These are phyloP conservation scores for Paecilomyces formosus DNA, from an alignment of 2,329 filamentous ascomycete genomes.

Conservation along the genomic window DNA sequence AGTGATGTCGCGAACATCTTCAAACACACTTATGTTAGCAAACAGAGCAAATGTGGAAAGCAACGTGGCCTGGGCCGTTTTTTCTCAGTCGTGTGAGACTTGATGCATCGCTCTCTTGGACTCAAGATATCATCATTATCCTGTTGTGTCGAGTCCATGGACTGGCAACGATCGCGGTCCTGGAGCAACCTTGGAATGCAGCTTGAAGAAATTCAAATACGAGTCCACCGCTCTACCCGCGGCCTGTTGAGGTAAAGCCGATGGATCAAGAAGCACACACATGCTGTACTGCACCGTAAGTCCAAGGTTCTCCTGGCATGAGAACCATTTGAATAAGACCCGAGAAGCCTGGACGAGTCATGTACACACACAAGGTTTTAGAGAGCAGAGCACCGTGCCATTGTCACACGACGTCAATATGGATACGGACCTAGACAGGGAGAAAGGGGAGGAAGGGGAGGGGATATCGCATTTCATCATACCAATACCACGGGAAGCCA, in stretches of 20 bases:
- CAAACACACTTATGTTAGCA: slow-evolving; percentile 66
- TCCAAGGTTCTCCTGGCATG: slow-evolving; percentile 79
- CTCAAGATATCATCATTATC: slow-evolving; percentile 36
- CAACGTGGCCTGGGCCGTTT: slow-evolving; percentile 42
- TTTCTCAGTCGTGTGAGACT: slow-evolving; percentile 53
- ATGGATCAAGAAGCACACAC: slow-evolving; percentile 69
- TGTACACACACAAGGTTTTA: slow-evolving; percentile 77
- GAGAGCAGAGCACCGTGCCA: slow-evolving; percentile 79
- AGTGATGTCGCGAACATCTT: slow-evolving; percentile 99
- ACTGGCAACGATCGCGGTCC: slow-evolving; percentile 55
- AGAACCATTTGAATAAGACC: slow-evolving; percentile 67
- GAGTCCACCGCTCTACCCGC: slow-evolving; percentile 69
- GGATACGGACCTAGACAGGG: slow-evolving; percentile 28
- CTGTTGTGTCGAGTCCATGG: slow-evolving; percentile 43
- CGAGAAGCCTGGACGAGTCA: slow-evolving; percentile 83
- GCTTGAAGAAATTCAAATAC: slow-evolving; percentile 74
- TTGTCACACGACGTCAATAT: slow-evolving; percentile 52
- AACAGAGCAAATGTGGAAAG: slow-evolving; percentile 44
- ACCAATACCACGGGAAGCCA: slow-evolving; percentile 99
- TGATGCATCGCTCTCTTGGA: slow-evolving; percentile 53
- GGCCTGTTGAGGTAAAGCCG: slow-evolving; percentile 58
- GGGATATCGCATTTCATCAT: slow-evolving; percentile 65
- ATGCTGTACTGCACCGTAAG: slow-evolving; percentile 63
- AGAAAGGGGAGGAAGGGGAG: slow-evolving; percentile 22
- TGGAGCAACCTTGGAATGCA: slow-evolving; percentile 62